Evolutionary conservation across 2,329 filamentous ascomycete species (phyloP), one percentile per base, ranked within the genome.

Genomic region (Cordyceps tenuipes): DNA sequence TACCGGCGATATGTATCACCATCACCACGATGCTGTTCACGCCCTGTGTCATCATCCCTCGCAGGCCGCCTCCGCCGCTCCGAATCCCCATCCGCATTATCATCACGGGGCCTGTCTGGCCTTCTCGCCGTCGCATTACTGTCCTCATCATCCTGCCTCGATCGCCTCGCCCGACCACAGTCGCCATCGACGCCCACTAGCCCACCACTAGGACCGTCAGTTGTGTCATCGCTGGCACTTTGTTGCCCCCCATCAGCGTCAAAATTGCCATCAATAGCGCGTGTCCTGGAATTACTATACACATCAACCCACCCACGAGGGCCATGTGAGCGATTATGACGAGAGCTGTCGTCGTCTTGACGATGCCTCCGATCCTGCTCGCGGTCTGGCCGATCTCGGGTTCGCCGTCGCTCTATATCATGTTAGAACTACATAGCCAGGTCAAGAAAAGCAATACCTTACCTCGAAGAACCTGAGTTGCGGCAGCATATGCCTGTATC

Each of bases 391-490:
- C 41, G 21, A 9, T 54, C 43, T 7, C 29, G 21, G 7, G 53
- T 34, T 15, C 43, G 50, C 23, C 39, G 17, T 57, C 59, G 46
- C 41, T 61, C 59, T 61, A 10, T 13, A 34, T 29, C 31, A 49
- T 31, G 43, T 41, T 15, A 47, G 53, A 8, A 12, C 39, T 39
- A 58, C 41, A 44, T 47, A 41, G 48, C 44, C 62, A 61, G 58
- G 34, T 23, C 44, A 21, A 12, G 29, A 49, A 10, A 1, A 9
- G 34, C 26, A 43, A 21, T 26, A 63, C 72, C 81, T 69, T 77
- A 90, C 88, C 89, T 83, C 91, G 83, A 63, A 97, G 83, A 68
- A 90, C 84, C 64, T 87, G 85, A 10, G 93, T 97, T 53, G 87
- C 88, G 63, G 86, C 82, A 13, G 91, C 91, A 69, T 96, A 91